A percentile compares a stretch with the other conserved stretches of the same genome.
Evolutionary conservation across 345 rosid genomes (phyloP).

Genomic region (Laguncularia racemosa): DNA sequence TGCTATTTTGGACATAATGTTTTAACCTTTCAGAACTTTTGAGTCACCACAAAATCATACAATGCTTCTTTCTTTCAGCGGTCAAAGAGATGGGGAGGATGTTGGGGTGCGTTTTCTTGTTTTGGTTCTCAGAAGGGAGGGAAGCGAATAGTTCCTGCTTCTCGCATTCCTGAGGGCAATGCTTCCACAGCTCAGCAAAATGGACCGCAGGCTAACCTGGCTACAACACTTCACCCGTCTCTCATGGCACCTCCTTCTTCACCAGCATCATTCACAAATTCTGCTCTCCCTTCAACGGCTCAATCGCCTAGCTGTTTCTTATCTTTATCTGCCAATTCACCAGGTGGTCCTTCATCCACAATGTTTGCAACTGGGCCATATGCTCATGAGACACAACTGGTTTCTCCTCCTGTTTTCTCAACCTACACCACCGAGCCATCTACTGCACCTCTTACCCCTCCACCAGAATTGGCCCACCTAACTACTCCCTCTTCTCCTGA

Average conservation of each 20-base stretch:
- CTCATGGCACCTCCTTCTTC: conserved; percentile 50
- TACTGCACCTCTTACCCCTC: conserved; percentile 49
- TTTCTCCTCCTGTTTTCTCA: conserved; percentile 53
- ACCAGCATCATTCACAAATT: conserved; percentile 39
- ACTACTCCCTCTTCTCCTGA: conserved; percentile 51
- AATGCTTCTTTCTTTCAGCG: conserved; percentile 21
- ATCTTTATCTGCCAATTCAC: conserved; percentile 36
- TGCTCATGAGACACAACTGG: conserved; percentile 46
- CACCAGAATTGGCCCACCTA: conserved; percentile 46
- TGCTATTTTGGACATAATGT: too few relatives aligned
- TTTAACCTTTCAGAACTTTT: too few relatives aligned
- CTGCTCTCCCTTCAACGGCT: conserved; percentile 36
- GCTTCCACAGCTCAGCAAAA: conserved; percentile 49
- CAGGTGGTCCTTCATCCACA: conserved; percentile 41
- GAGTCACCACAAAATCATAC: neutral
- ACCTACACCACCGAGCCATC: conserved; percentile 51
- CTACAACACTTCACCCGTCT: conserved; percentile 31
- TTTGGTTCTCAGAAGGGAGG: conserved; percentile 75
- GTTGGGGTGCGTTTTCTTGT: conserved; percentile 73
- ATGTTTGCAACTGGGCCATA: conserved; percentile 45
- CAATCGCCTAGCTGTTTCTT: conserved; percentile 40
- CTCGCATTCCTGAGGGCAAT: conserved; percentile 70
- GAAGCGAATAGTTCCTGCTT: conserved; percentile 80
- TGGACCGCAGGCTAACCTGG: conserved; percentile 58
- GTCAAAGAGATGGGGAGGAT: conserved; percentile 86